Evolutionary conservation across 1,284 basidiomycete species (phyloP).

Genomic region (Nidula niveotomentosa): DNA sequence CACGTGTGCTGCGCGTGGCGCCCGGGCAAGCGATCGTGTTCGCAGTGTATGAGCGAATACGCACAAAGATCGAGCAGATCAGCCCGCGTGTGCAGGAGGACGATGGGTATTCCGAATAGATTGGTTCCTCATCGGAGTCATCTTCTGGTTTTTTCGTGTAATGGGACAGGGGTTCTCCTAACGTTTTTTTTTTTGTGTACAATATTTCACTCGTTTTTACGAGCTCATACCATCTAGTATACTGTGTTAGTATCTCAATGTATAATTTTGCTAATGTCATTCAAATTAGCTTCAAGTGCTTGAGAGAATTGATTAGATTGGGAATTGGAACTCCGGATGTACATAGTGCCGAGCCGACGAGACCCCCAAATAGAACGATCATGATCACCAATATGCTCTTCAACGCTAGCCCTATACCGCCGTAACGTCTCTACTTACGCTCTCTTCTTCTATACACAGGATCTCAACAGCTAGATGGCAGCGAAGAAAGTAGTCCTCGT

Average conservation of each 20-base stretch:
- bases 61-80: conserved; percentile 70
- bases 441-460: no score
- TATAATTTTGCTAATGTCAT: no score
- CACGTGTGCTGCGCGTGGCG: conserved; percentile 93
- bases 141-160: background rate
- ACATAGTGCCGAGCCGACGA: no score
- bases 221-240: background rate
- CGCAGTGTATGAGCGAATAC: conserved; percentile 88
- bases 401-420: no score
- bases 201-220: background rate
- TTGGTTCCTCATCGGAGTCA: background rate
- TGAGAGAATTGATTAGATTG: no score
- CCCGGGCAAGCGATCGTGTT: conserved; percentile 93
- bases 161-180: background rate
- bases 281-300: no score
- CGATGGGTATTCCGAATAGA: conserved; percentile 65
- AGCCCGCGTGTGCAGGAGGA: conserved; percentile 53
- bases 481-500: conserved; percentile 45
- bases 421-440: no score
- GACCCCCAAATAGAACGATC: no score
- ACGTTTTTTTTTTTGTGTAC: no score
- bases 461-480: conserved; percentile 5
- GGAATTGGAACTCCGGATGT: no score
- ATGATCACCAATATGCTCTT: no score
- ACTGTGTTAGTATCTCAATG: background rate